Conservation (phyloP, 2,329 filamentous ascomycete genomes). For the Teratosphaeria nubilosa region DNA sequence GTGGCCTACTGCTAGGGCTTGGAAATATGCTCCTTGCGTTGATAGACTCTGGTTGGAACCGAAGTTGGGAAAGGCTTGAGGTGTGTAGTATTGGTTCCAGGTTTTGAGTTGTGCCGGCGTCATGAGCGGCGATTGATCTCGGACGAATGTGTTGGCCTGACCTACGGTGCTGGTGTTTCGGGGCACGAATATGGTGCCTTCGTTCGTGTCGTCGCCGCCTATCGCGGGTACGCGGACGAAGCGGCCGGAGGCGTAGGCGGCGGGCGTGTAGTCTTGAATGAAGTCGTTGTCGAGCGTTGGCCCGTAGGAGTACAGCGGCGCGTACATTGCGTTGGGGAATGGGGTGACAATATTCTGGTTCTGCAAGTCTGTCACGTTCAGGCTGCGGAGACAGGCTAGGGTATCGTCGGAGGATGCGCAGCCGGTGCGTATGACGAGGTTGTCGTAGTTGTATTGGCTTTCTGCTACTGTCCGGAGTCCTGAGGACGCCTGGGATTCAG, state of each 20-base stretch:
- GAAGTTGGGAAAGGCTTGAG: conserved; percentile 35
- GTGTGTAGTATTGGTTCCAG: conserved; percentile 49
- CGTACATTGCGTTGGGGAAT: conserved; percentile 32
- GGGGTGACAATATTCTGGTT: conserved; percentile 35
- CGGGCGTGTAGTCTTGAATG: conserved; percentile 41
- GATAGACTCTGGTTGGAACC: conserved; percentile 22
- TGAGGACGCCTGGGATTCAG: conserved; percentile 45
- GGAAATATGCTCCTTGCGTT: conserved; percentile 44
- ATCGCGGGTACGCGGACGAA: conserved; percentile 46
- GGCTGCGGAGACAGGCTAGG: conserved; percentile 40
- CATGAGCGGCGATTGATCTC: conserved; percentile 49
- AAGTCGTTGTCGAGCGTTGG: conserved; percentile 43
- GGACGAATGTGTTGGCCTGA: conserved; percentile 46
- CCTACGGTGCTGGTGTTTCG: conserved; percentile 35
- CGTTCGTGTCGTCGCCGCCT: conserved; percentile 50
- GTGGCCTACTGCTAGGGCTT: conserved; percentile 48
- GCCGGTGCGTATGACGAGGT: conserved; percentile 38
- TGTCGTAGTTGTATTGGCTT: conserved; percentile 41
- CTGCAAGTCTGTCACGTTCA: conserved; percentile 37
- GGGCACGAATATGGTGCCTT: conserved; percentile 54
- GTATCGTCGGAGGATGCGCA: conserved; percentile 34
- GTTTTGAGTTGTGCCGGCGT: conserved; percentile 39
- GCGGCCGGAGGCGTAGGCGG: conserved; percentile 37
- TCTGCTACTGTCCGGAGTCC: conserved; percentile 38
- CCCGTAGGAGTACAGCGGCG: conserved; percentile 42